These are phyloP conservation scores for Mrakia frigida DNA, from an alignment of 768 basidiomycete species.

Conservation along the genomic window DNA sequence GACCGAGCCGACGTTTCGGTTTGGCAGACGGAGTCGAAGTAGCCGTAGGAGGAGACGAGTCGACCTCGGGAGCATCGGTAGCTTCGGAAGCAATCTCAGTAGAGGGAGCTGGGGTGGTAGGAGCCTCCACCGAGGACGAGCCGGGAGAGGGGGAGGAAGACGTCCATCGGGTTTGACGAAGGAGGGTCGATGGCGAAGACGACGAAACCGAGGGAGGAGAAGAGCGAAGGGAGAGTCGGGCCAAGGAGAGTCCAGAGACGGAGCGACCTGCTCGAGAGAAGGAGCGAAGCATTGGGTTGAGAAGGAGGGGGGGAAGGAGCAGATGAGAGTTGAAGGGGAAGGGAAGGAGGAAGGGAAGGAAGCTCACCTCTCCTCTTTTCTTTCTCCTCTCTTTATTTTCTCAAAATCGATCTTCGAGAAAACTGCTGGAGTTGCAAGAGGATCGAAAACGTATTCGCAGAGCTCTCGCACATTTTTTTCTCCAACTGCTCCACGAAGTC, in stretches of 20 bases:
- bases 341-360: background rate
- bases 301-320: background rate
- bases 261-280: background rate
- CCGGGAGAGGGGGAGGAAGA: background rate
- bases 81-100: background rate
- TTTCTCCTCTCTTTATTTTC: background rate
- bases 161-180: background rate
- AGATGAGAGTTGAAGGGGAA: background rate
- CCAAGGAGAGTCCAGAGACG: background rate
- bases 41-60: background rate
- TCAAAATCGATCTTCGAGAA: background rate
- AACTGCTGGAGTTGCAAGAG: too few species aligned
- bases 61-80: background rate
- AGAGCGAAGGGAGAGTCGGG: background rate
- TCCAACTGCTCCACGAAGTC: too few species aligned
- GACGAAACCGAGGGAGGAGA: background rate
- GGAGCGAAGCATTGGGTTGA: background rate
- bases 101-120: background rate
- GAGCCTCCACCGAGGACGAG: background rate
- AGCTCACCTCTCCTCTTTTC: background rate
- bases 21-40: background rate
- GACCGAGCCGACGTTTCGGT: background rate
- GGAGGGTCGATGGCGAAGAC: background rate
- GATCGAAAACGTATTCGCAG: too few species aligned
- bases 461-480: too few species aligned